These are phyloP conservation scores for Ogataea thermomethanolica DNA, from an alignment of 805 yeast species.

Conservation along the genomic window DNA sequence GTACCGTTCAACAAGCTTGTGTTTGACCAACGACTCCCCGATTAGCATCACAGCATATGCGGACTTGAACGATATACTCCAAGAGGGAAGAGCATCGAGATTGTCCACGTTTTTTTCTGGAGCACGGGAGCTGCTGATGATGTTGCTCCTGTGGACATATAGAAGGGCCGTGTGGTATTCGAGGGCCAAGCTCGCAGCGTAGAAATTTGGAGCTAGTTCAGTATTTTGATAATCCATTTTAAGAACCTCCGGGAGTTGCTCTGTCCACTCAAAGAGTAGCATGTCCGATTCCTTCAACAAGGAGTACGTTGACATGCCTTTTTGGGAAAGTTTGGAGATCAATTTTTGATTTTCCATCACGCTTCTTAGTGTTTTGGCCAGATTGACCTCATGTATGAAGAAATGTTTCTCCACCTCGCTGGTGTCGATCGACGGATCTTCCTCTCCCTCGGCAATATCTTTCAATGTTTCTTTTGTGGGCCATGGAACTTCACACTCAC, in stretches of 20 bases:
- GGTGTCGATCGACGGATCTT: conserved; percentile 27
- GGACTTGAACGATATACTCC: conserved; percentile 80
- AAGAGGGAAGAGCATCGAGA: conserved; percentile 53
- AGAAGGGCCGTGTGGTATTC: conserved; percentile 69
- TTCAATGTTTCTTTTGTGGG: conserved; percentile 59
- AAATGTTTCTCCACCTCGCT: conserved; percentile 24
- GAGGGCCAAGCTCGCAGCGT: conserved; percentile 56
- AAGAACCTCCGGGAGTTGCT: neutral
- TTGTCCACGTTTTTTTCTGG: conserved; percentile 31
- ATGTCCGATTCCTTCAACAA: conserved; percentile 56
- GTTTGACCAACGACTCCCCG: conserved; percentile 52
- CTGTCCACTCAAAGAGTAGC: conserved; percentile 61
- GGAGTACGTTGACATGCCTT: conserved; percentile 35
- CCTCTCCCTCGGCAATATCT: conserved; percentile 47
- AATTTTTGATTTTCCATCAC: conserved; percentile 31
- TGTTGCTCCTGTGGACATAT: conserved; percentile 66
- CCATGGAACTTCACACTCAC: conserved; percentile 80
- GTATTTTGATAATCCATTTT: neutral
- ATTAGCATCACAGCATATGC: conserved; percentile 71
- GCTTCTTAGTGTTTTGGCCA: conserved; percentile 64
- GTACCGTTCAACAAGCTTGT: conserved; percentile 46
- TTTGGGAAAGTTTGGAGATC: conserved; percentile 27
- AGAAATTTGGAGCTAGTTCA: conserved; percentile 42
- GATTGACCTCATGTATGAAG: conserved; percentile 59
- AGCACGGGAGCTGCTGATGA: conserved; percentile 35